Conservation (phyloP, 345 rosid species). For the Nasturtium officinale region DNA sequence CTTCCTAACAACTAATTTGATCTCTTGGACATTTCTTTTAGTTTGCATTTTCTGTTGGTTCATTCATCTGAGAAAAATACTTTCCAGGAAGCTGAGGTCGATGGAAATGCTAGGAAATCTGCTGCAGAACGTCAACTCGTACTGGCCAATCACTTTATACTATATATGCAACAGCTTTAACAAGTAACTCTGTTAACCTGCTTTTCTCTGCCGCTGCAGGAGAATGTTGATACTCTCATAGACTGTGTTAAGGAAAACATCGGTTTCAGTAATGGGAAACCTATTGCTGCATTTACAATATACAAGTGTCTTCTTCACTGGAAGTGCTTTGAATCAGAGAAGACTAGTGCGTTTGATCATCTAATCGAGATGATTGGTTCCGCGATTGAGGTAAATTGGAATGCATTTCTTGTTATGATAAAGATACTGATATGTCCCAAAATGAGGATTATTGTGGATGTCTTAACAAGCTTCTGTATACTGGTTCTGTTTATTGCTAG, state of each 20-base stretch:
- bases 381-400: conserved; percentile 78
- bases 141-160: conserved; percentile 38
- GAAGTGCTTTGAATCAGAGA: conserved; percentile 98
- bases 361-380: conserved; percentile 99
- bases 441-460: conserved; percentile 1
- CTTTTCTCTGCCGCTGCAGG: conserved; percentile 55
- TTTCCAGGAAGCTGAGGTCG: conserved; percentile 73
- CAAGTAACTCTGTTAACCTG: conserved; percentile 27
- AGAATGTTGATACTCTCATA: conserved; percentile 85
- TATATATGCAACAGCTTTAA: conserved; percentile 16
- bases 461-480: not conserved
- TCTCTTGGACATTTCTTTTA: conserved; percentile 24
- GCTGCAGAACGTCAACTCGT: conserved; percentile 87
- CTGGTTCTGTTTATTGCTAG: not conserved
- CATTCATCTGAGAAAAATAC: conserved; percentile 17
- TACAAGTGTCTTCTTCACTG: conserved; percentile 95
- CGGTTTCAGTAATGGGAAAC: conserved; percentile 84
- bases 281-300: conserved; percentile 92
- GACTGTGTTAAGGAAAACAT: conserved; percentile 69
- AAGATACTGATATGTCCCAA: conserved; percentile 12
- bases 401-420: conserved; percentile 22
- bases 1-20: conserved; percentile 24
- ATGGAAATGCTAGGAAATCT: conserved; percentile 69
- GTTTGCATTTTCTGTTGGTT: conserved; percentile 2
- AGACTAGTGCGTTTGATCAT: conserved; percentile 91